A percentile compares a stretch with the other conserved stretches of the same genome.
Evolutionary conservation across 805 yeast genomes (phyloP).

Genomic region (Candida yuanshanica): DNA sequence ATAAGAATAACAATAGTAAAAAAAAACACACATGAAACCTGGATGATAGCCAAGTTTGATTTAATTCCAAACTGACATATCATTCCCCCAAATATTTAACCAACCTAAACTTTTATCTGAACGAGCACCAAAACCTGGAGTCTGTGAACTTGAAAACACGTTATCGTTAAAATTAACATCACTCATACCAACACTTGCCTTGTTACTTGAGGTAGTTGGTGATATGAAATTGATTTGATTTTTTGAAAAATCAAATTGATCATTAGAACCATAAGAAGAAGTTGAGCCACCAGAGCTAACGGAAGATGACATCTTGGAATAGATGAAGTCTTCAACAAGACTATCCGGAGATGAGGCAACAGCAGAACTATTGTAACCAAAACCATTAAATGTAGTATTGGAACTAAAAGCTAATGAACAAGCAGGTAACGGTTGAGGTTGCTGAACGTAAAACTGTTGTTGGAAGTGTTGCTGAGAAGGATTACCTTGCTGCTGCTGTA

Average conservation of each 20-base stretch:
- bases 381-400: constrained; percentile 2
- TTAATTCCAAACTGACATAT: constrained; percentile 27
- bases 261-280: constrained; percentile 6
- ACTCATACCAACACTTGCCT: constrained; percentile 2
- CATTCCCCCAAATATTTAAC: constrained; percentile 27
- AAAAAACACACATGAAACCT: too few species aligned
- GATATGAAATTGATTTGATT: background rate
- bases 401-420: background rate
- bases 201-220: background rate
- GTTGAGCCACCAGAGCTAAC: constrained; percentile 21
- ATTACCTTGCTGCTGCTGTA: background rate
- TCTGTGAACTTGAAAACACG: constrained; percentile 1
- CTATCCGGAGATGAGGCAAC: constrained; percentile 19
- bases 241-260: background rate
- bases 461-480: background rate
- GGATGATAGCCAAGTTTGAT: background rate
- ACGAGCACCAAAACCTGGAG: constrained; percentile 5
- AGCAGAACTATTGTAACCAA: constrained; percentile 2
- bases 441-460: constrained; percentile 2
- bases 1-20: too few species aligned
- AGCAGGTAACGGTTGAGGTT: constrained; percentile 5
- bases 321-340: constrained; percentile 14
- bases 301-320: constrained; percentile 16
- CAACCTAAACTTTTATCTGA: constrained; percentile 18
- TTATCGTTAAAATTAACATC: background rate